Base-by-base conservation (phyloP, 768 basidiomycete genomes). In the Mycena haematopus region DNA sequence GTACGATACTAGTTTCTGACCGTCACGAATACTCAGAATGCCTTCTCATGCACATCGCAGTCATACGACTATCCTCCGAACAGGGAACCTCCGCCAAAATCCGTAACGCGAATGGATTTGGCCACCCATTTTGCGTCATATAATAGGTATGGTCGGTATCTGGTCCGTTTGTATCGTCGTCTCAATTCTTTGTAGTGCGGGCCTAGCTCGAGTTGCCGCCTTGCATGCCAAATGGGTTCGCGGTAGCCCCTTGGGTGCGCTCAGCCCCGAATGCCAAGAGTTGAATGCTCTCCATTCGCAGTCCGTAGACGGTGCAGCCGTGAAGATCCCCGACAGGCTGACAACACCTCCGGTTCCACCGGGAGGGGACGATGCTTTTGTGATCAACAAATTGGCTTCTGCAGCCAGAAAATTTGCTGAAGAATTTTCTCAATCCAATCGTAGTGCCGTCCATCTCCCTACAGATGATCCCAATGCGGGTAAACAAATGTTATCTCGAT, bases 241-340 rank as follows among this genome's bases (percentile, higher is more conserved):
- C 2, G 75, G 74, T 44, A 84, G 80, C 58, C 80, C 84, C 0
- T 71, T 80, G 51, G 88, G 88, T 29, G 87, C 87, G 0, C 75
- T 88, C 65, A 82, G 84, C 67, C 73, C 81, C 0, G 83, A 90
- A 74, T 90, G 88, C 65, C 88, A 89, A 67, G 88, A 90, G 68
- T 76, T 90, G 25, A 90, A 89, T 62, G 88, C 87, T 0, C 73
- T 90, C 10, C 87, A 90, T 66, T 90, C 88, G 3, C 86, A 87
- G 56, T 86, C 83, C 2, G 88, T 89, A 1, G 88, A 90, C 65
- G 88, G 88, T 0, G 88, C 84, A 0, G 78, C 78, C 13, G 81
- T 89, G 53, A 84, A 77, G 69, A 87, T 86, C 54, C 88, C 84
- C 0, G 86, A 84, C 40, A 77, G 83, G 49, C 73, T 89, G 24